Base-by-base conservation (phyloP, 2,329 filamentous ascomycete genomes). In the Hymenoscyphus scutula region DNA sequence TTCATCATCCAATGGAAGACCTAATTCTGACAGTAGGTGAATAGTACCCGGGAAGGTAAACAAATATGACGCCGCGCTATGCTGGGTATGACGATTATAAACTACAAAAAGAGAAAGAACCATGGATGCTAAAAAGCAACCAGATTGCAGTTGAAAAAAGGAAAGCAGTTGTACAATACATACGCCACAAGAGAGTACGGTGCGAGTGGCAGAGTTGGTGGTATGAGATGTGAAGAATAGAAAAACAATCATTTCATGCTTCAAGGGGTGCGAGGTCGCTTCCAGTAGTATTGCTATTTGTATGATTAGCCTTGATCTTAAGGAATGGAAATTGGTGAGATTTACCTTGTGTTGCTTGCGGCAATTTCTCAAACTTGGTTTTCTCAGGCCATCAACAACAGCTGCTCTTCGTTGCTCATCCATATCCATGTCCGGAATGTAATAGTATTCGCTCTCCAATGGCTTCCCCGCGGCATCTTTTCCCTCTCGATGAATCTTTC, bases 391-490 rank as follows among this genome's bases (percentile, higher is more conserved):
- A 68, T 93, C 88, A 1, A 93, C 91, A 15, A 97, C 92, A 25
- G 92, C 90, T 60, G 91, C 84, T 58, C 90, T 86, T 64, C 94
- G 85, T 73, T 89, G 85, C 66, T 88, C 84, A 73, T 98, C 92
- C 2, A 83, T 80, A 74, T 99, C 95, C 72, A 87, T 83, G 75
- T 98, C 94, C 0, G 93, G 90, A 7, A 97, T 82, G 73, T 99
- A 99, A 77, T 98, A 98, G 76, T 96, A 98, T 76, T 99, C 93
- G 80, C 91, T 96, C 81, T 99, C 94, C 0, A 99, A 84, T 6
- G 89, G 80, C 79, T 97, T 95, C 69, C 95, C 95, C 0, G 95
- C 94, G 5, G 95, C 95, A 74, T 99, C 95, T 76, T 98, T 99
- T 73, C 95, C 95, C 75, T 94, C 89, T 45, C 95, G 89, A 58